Base-by-base conservation (phyloP, 257 asterid genomes). In the Petunia secreta region DNA sequence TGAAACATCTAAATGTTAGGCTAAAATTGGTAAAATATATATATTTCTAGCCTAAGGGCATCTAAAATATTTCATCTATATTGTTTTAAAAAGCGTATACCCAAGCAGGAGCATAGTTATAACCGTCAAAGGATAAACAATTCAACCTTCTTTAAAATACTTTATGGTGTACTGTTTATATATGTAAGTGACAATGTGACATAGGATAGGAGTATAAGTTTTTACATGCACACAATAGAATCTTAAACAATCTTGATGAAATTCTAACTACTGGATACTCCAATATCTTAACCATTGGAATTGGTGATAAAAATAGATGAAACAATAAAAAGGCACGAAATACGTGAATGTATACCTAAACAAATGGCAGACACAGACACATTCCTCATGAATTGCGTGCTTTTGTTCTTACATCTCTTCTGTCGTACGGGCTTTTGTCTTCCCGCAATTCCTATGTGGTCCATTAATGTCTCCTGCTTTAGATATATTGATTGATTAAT, bases 331-430 rank as follows among this genome's bases (percentile, higher is more conserved):
- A 71, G 25, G 62, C 77, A 50, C 46, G 34, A 73, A 10, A 48
- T 50, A 36, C 62, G 77, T 73, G 77, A 73, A 50, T 73, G 6
- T 48, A 8, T 67, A 67, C 44, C 62, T 34, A 34, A 50, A 73
- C 15, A 16, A 60, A 36, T 78, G 81, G 75, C 81, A 78, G 81
- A 78, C 81, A 77, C 54, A 77, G 46, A 77, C 81, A 78, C 81
- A 78, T 46, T 60, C 81, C 62, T 48, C 81, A 78, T 78, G 81
- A 78, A 52, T n/a, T 78, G 68, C 62, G 81, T 78, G 38, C 81
- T 43, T 78, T 25, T 41, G 57, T 7, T 65, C 59, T 71, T 34
- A 46, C 79, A 75, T 41, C 53, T 36, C 41, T 75, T 39, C 25
- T 75, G 64, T 14, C 43, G 15, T 55, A 14, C 25, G 6, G 0